A percentile compares a stretch with the other conserved stretches of the same genome.
phyloP scores from a whole-genome alignment of 176 grass and related monocot species.

The Phragmites australis region DNA sequence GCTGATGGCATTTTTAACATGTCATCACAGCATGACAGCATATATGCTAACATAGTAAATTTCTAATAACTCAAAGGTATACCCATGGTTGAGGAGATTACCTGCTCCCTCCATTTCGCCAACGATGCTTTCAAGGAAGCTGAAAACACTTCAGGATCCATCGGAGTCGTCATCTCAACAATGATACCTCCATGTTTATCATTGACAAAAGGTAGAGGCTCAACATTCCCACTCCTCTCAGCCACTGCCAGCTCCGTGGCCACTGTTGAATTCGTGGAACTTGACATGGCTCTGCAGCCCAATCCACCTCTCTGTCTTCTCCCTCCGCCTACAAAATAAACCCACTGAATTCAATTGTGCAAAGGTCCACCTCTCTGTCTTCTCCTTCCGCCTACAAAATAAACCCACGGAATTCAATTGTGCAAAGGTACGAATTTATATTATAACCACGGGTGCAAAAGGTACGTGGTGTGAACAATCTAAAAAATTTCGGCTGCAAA shows the following conservation, averaged over 20 bases:
- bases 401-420: background rate
- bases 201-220: constrained; percentile 57
- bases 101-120: constrained; percentile 73
- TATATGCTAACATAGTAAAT: background rate
- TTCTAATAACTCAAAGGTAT: background rate
- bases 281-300: constrained; percentile 48
- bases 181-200: constrained; percentile 80
- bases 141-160: constrained; percentile 65
- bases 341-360: background rate
- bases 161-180: constrained; percentile 59
- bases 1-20: background rate
- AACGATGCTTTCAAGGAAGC: constrained; percentile 68
- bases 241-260: background rate
- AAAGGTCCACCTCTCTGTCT: background rate
- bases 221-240: constrained; percentile 21
- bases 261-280: constrained; percentile 27
- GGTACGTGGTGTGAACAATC: background rate
- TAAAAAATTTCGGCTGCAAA: background rate
- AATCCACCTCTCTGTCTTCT: background rate
- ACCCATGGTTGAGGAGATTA: constrained; percentile 18
- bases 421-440: background rate
- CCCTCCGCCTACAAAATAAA: background rate
- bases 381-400: background rate
- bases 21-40: background rate
- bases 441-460: background rate